These are phyloP conservation scores for Rhodotorula paludigena DNA, from an alignment of 768 basidiomycete genomes.

Conservation along the genomic window DNA sequence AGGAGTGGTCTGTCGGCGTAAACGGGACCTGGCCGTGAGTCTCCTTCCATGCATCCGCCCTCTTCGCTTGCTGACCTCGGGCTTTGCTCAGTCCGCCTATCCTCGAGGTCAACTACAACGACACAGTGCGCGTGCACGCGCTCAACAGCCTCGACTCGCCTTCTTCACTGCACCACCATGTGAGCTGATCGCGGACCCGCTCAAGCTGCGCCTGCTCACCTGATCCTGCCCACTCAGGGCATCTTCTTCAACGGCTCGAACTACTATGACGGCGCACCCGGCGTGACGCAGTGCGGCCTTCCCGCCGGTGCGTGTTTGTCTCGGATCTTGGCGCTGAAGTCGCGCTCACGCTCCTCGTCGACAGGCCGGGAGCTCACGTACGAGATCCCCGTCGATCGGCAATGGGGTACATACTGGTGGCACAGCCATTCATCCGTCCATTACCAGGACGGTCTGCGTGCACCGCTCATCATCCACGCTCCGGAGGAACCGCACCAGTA, in stretches of 20 bases:
- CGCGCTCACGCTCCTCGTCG: no score
- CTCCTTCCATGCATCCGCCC: not conserved
- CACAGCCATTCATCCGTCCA: constrained; percentile 20
- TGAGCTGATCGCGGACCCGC: constrained; percentile 52
- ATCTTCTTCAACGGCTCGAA: constrained; percentile 83
- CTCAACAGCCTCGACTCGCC: constrained; percentile 32
- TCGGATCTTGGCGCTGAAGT: not conserved
- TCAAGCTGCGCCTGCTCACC: constrained; percentile 49
- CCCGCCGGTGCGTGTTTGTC: constrained; percentile 57
- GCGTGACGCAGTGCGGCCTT: constrained; percentile 73
- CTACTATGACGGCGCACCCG: constrained; percentile 84
- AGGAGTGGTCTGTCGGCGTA: constrained; percentile 70
- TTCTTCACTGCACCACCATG: constrained; percentile 62
- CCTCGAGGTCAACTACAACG: constrained; percentile 63
- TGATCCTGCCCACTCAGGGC: constrained; percentile 50
- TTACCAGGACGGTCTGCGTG: constrained; percentile 32
- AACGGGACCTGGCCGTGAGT: constrained; percentile 91
- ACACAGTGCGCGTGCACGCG: constrained; percentile 72
- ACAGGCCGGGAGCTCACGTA: constrained; percentile 11
- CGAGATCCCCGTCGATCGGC: constrained; percentile 19
- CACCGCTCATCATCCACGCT: constrained; percentile 70
- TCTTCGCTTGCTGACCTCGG: not conserved
- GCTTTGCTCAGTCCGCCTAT: constrained; percentile 65
- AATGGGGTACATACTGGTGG: constrained; percentile 37
- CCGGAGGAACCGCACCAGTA: constrained; percentile 56